phyloP scores from a whole-genome alignment of 495 filamentous ascomycete species.

The Tuber microsphaerosporum region DNA sequence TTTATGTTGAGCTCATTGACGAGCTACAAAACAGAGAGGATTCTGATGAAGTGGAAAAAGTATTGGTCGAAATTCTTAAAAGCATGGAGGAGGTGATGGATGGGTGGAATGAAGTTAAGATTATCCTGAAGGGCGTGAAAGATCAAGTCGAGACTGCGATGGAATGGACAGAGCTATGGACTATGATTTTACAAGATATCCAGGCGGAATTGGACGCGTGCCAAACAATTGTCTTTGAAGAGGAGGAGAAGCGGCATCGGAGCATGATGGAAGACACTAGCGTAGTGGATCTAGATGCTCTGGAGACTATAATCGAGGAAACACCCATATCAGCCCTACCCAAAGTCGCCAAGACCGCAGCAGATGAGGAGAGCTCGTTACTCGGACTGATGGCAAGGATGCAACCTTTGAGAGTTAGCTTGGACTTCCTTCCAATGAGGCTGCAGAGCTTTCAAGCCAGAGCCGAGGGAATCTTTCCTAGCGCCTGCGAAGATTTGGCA shows the following conservation, averaged over 20 bases:
- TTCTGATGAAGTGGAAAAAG: constrained; percentile 59
- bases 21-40: constrained; percentile 75
- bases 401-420: constrained; percentile 83
- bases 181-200: constrained; percentile 85
- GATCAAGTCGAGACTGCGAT: constrained; percentile 89
- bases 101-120: constrained; percentile 77
- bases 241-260: constrained; percentile 87
- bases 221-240: constrained; percentile 77
- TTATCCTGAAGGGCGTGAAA: constrained; percentile 67
- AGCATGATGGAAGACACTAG: constrained; percentile 57
- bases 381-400: constrained; percentile 86
- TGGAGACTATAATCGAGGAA: constrained; percentile 92
- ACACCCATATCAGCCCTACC: constrained; percentile 54
- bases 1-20: constrained; percentile 87
- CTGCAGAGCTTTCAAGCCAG: constrained; percentile 73
- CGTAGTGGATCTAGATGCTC: constrained; percentile 73
- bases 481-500: constrained; percentile 81
- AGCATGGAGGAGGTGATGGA: constrained; percentile 80
- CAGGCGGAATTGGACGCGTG: constrained; percentile 81
- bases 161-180: constrained; percentile 99
- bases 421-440: constrained; percentile 96
- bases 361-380: constrained; percentile 55
- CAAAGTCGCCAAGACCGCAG: constrained; percentile 36
- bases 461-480: constrained; percentile 70
- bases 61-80: constrained; percentile 61